Base-by-base conservation (phyloP, 495 filamentous ascomycete genomes). In the Cercophora newfieldiana region DNA sequence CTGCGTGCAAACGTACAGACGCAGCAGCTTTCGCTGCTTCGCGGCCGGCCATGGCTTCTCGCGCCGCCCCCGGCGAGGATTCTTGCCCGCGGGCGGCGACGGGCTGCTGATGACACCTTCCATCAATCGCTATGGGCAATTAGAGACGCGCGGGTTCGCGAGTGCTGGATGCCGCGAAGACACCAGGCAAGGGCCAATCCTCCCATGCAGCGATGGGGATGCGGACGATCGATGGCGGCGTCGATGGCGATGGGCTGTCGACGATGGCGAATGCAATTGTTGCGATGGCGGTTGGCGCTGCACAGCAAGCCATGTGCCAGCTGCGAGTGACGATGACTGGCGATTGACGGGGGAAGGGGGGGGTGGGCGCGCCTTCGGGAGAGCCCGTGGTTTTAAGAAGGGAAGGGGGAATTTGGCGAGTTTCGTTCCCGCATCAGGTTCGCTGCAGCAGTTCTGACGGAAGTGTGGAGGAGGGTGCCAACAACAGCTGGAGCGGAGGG, bases 1-100 rank as follows among this genome's bases (percentile, higher is more conserved):
- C 64, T 76, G 74, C 7, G 72, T 74, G 66, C 74, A 76, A 33
- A 76, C 70, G 25, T 76, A 76, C 56, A 76, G 74, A 0, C 72
- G 70, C 44, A 76, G 63, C 54, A 76, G 62, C 60, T 74, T 76
- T 58, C 68, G 72, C 50, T 76, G 74, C 63, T 76, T 76, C 3
- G 67, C 68, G 1, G 61, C 66, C 22, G 74, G 74, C 74, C 74
- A 76, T 68, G 74, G 74, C 49, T 76, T 76, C 62, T 74, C 74
- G 48, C 74, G 72, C 30, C 74, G 66, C 49, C 74, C 74, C 16
- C 74, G 68, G 24, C 74, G 74, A 58, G 66, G 65, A 66, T 59
- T 54, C 51, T 65, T 68, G 31, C 49, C 61, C 26, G 65, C 71
- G 59, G 67, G 67, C 44, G 70, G 67, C 66, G 65, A 65, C 22